Percentiles rank a stretch among this genome's conserved stretches.
Conservation (phyloP, 2,329 filamentous ascomycete species). For the Aurifilum marmelostoma region DNA sequence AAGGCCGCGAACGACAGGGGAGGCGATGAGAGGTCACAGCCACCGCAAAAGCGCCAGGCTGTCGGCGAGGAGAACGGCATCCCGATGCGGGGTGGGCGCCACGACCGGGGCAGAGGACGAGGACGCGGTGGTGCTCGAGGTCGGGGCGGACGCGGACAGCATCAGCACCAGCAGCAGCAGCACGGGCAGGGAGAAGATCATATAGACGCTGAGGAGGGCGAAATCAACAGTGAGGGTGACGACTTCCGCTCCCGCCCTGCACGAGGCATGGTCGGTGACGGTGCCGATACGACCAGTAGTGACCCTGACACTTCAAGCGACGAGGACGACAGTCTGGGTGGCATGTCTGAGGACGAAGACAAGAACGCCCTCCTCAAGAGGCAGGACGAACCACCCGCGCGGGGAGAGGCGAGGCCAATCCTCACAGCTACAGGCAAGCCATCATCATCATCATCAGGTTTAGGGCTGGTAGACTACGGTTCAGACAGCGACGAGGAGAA, state of each 20-base stretch:
- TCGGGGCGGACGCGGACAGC: conserved; percentile 11
- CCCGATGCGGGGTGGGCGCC: conserved; percentile 10
- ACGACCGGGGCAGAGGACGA: conserved; percentile 16
- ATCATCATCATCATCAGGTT: neutral
- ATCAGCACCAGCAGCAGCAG: neutral
- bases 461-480: conserved; percentile 25
- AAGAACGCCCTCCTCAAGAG: neutral
- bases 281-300: conserved; percentile 26
- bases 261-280: neutral
- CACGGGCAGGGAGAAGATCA: neutral
- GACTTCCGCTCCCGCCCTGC: conserved; percentile 6
- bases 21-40: conserved; percentile 8
- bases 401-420: neutral
- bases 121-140: conserved; percentile 21
- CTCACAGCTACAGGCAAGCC: neutral
- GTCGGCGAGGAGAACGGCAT: conserved; percentile 2
- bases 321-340: conserved; percentile 8
- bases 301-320: conserved; percentile 28
- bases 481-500: conserved; percentile 29
- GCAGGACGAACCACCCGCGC: neutral
- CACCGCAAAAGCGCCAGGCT: conserved; percentile 21
- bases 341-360: neutral
- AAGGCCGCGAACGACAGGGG: conserved; percentile 15
- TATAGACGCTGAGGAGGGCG: conserved; percentile 32
- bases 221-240: conserved; percentile 33